phyloP scores from a whole-genome alignment of 2,329 filamentous ascomycete genomes.

The Colletotrichum caudatum region DNA sequence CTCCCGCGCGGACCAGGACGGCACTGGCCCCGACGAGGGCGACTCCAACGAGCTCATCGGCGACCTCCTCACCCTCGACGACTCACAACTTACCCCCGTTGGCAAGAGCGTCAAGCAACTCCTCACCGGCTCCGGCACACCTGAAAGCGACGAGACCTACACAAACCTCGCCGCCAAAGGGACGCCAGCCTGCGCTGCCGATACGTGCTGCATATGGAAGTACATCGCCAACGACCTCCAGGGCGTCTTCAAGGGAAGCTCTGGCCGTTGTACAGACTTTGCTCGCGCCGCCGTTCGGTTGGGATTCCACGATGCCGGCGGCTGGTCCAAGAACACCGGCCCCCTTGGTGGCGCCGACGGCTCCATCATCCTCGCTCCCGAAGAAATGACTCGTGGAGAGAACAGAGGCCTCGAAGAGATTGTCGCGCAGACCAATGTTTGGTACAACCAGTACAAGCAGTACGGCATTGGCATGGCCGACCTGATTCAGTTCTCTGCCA shows the following conservation, averaged over 20 bases:
- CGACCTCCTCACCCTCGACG: slow-evolving; percentile 51
- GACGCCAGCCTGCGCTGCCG: slow-evolving; percentile 49
- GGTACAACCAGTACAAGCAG: slow-evolving; percentile 55
- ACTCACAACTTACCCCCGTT: slow-evolving; percentile 49
- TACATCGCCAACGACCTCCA: slow-evolving; percentile 56
- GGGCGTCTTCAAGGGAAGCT: slow-evolving; percentile 50
- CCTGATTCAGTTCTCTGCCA: slow-evolving; percentile 65
- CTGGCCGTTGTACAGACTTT: slow-evolving; percentile 56
- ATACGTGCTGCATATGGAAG: slow-evolving; percentile 60
- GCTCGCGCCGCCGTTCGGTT: slow-evolving; percentile 60
- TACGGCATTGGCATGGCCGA: slow-evolving; percentile 63
- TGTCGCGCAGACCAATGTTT: slow-evolving; percentile 52
- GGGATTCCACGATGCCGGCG: slow-evolving; percentile 62
- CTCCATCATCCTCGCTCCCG: slow-evolving; percentile 54
- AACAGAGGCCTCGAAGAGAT: slow-evolving; percentile 63
- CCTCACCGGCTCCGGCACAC: slow-evolving; percentile 49
- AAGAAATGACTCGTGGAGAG: slow-evolving; percentile 53
- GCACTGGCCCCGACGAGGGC: slow-evolving; percentile 20
- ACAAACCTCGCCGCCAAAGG: slow-evolving; percentile 43
- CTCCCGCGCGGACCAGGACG: slow-evolving; percentile 35
- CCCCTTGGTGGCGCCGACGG: slow-evolving; percentile 59
- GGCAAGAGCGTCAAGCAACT: slow-evolving; percentile 55
- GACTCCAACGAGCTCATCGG: slow-evolving; percentile 48
- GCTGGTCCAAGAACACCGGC: slow-evolving; percentile 54
- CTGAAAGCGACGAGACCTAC: slow-evolving; percentile 45